phyloP scores from a whole-genome alignment of 148 eudicot species.

The Dysphania ambrosioides region DNA sequence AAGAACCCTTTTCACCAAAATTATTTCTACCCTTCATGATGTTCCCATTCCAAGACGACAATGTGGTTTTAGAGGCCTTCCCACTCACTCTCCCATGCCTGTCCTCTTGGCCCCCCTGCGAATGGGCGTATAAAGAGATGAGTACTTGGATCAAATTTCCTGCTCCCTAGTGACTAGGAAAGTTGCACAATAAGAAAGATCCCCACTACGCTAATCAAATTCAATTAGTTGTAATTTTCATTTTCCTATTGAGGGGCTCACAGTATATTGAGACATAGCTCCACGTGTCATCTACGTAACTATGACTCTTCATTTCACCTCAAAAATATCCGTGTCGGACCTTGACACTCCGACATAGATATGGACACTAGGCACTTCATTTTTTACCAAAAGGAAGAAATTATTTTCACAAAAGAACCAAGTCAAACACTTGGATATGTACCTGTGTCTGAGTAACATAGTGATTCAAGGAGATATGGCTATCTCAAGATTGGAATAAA shows the following conservation, averaged over 20 bases:
- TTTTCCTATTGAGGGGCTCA: background rate
- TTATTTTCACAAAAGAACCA: too few relatives aligned
- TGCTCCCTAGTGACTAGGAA: background rate
- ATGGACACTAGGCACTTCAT: too few relatives aligned
- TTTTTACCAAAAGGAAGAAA: too few relatives aligned
- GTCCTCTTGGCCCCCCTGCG: slow-evolving; percentile 49
- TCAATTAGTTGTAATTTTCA: background rate
- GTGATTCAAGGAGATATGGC: background rate
- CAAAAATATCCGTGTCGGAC: too few relatives aligned
- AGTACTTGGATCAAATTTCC: slow-evolving; percentile 3
- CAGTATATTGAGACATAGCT: too few relatives aligned
- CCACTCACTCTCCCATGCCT: slow-evolving; percentile 33
- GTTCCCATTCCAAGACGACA: slow-evolving; percentile 44
- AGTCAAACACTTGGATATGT: too few relatives aligned
- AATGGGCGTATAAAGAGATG: slow-evolving; percentile 2
- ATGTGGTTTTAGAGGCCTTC: slow-evolving; percentile 41
- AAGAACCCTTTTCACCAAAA: slow-evolving; percentile 24
- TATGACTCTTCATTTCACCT: too few relatives aligned
- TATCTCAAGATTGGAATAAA: background rate
- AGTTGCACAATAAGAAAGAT: background rate
- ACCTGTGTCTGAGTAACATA: too few relatives aligned
- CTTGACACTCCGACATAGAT: too few relatives aligned
- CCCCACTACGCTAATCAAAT: background rate
- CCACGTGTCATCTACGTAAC: too few relatives aligned
- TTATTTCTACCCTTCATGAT: slow-evolving; percentile 32